Conservation (phyloP, 2,329 filamentous ascomycete genomes). For the Didymella glomerata region DNA sequence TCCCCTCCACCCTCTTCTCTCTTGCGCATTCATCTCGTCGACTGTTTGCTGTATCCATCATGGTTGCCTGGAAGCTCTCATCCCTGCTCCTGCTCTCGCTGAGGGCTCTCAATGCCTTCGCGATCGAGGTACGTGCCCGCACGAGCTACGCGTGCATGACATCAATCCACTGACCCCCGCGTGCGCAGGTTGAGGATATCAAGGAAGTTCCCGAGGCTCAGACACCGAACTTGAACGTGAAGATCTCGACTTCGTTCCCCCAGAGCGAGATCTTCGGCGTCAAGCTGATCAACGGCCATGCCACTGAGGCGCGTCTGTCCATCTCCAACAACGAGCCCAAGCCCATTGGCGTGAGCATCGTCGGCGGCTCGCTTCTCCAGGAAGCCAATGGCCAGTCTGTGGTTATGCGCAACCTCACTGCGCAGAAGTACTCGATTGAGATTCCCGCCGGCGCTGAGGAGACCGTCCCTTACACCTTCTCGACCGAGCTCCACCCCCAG, state of each 20-base stretch:
- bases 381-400: conserved; percentile 62
- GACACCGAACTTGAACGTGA: conserved; percentile 66
- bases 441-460: conserved; percentile 80
- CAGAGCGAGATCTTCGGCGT: conserved; percentile 86
- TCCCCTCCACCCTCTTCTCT: conserved; percentile 16
- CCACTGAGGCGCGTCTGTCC: conserved; percentile 82
- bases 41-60: conserved; percentile 53
- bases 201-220: conserved; percentile 61
- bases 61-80: conserved; percentile 78
- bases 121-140: conserved; percentile 64
- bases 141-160: conserved; percentile 42
- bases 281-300: conserved; percentile 91
- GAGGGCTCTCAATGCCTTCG: conserved; percentile 70
- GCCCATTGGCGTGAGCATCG: conserved; percentile 76
- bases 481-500: conserved; percentile 90
- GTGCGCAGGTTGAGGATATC: conserved; percentile 45
- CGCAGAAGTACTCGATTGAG: conserved; percentile 74
- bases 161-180: conserved; percentile 41
- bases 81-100: conserved; percentile 76
- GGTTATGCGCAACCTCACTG: conserved; percentile 85
- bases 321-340: conserved; percentile 83
- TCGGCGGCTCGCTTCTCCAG: conserved; percentile 77
- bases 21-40: conserved; percentile 21
- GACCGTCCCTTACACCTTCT: conserved; percentile 82
- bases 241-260: conserved; percentile 67